phyloP scores from a whole-genome alignment of 2,329 filamentous ascomycete species.

The Ophiostoma tasmaniense region DNA sequence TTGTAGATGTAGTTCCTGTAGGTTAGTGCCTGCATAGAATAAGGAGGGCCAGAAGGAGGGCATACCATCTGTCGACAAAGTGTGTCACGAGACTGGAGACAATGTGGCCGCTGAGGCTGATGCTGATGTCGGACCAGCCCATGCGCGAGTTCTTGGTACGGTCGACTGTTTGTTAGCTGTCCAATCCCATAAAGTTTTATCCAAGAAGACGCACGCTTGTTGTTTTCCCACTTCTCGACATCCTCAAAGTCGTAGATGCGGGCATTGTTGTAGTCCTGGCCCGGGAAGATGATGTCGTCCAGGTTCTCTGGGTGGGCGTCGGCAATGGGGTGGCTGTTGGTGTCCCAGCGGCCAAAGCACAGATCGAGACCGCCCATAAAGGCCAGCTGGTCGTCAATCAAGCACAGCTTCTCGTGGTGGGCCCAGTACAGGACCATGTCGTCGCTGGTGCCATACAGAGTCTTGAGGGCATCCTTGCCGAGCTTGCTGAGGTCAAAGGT shows the following conservation, averaged over 20 bases:
- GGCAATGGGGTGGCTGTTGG: constrained; percentile 73
- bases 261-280: constrained; percentile 90
- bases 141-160: constrained; percentile 72
- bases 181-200: neutral
- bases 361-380: constrained; percentile 92
- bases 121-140: constrained; percentile 84
- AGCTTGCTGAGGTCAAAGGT: constrained; percentile 53
- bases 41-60: neutral
- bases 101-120: constrained; percentile 67
- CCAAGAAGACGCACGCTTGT: constrained; percentile 49
- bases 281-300: constrained; percentile 70
- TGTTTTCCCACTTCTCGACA: constrained; percentile 70
- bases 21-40: constrained; percentile 17
- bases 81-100: constrained; percentile 67
- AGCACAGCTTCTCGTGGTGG: constrained; percentile 83
- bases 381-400: constrained; percentile 68
- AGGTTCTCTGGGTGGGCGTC: constrained; percentile 75
- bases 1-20: constrained; percentile 72
- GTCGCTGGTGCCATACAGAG: constrained; percentile 72
- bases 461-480: constrained; percentile 64
- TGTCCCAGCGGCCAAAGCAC: constrained; percentile 84
- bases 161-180: constrained; percentile 47
- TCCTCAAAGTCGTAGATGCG: constrained; percentile 73
- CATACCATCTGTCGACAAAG: constrained; percentile 71
- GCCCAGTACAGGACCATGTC: constrained; percentile 85